Base-by-base conservation (phyloP, 2,329 filamentous ascomycete genomes). In the Sporothrix brunneoviolacea region DNA sequence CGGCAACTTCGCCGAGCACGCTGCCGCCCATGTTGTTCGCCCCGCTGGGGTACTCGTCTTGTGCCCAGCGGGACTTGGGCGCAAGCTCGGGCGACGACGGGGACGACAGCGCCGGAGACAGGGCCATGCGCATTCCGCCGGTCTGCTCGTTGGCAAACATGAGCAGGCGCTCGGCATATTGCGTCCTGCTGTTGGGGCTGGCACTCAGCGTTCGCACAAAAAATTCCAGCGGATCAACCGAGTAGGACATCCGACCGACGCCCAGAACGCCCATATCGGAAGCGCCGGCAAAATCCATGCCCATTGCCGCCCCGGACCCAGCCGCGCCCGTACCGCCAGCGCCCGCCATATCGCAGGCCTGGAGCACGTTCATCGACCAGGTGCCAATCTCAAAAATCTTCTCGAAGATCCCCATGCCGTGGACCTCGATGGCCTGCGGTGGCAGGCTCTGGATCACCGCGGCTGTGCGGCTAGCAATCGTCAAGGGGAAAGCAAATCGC, bases 401-500 rank as follows among this genome's bases (percentile, higher is more conserved):
- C 52, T 73, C 71, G 47, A 74, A 72, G 13, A 74, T 74, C 22
- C 71, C 70, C 69, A 73, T 73, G 28, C 71, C 71, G 52, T 73
- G 71, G 2, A 73, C 70, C 51, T 73, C 70, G 47, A 73, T 69
- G 9, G 66, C 69, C 12, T 62, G 63, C 3, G 63, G 65, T 0
- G 71, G 70, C 2, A 74, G 60, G 5, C 64, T 65, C 16, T 68
- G 65, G 19, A 74, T 62, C 7, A 71, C 65, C 7, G 62, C 65
- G 0, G 79, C 68, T 1, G 82, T 71, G 43, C 80, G 79, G 42
- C 77, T 68, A 0, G 80, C 79, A n/a, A 83, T 79, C 33, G 79
- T 73, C 24, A 83, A 71, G 0, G 80, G 80, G 50, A 80, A 83
- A 28, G 73, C 72, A 65, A 82, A 82, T 30, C 72, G 77, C 73